phyloP scores from a whole-genome alignment of 441 rosid species.

The Metrosideros polymorpha region DNA sequence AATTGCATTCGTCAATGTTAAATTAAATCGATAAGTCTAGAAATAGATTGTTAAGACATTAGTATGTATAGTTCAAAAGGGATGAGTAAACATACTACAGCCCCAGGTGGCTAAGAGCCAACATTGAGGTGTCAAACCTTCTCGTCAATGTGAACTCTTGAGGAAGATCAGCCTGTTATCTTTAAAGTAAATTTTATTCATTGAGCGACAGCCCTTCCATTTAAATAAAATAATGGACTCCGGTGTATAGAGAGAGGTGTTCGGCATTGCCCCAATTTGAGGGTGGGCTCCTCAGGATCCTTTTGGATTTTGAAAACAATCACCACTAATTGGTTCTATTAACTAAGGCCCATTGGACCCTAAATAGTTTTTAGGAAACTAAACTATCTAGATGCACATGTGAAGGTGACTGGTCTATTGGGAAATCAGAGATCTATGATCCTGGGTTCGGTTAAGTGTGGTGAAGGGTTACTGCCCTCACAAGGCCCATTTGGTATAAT shows the following conservation, averaged over 20 bases:
- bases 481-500: not conserved
- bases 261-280: not conserved
- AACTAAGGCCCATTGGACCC: not conserved
- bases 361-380: not conserved
- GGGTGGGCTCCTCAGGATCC: accelerated
- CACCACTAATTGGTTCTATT: not conserved
- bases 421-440: not conserved
- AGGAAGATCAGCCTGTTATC: no score
- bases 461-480: not conserved
- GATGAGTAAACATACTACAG: no score
- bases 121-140: no score
- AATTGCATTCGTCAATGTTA: not conserved
- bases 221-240: no score
- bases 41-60: no score
- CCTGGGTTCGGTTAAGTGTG: not conserved
- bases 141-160: no score
- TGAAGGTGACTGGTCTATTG: not conserved
- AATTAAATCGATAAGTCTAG: not conserved
- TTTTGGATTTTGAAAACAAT: not conserved
- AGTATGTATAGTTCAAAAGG: not conserved
- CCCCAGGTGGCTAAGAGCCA: no score
- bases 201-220: no score
- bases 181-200: no score
- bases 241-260: no score
- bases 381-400: not conserved